Evolutionary conservation across 371 early-diverging fungal genomes (phyloP).

Genomic region (Blyttiomyces sp.): DNA sequence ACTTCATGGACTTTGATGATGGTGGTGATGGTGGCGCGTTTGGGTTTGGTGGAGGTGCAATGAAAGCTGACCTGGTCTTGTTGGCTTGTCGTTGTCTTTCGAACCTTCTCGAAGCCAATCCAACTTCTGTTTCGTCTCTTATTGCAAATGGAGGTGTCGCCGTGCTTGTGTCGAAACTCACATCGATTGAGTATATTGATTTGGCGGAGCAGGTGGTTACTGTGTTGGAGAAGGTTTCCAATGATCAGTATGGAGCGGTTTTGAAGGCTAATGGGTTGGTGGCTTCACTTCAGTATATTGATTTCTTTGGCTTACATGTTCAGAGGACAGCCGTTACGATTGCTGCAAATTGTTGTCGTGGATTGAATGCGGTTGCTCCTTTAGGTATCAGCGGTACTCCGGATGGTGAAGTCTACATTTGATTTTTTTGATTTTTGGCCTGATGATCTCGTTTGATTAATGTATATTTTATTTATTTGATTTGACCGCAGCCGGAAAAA

Average conservation of each 20-base stretch:
- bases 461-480: no score
- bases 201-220: conserved; percentile 83
- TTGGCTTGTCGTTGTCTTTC: conserved; percentile 84
- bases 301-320: conserved; percentile 83
- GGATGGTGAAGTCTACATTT: no score
- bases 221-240: conserved; percentile 69
- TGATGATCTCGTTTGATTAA: no score
- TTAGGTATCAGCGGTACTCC: no score
- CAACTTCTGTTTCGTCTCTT: conserved; percentile 61
- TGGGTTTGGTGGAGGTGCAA: conserved; percentile 23
- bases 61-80: conserved; percentile 68
- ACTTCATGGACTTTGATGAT: conserved; percentile 25
- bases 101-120: conserved; percentile 86
- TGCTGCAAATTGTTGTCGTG: conserved; percentile 74
- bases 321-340: conserved; percentile 81
- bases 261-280: conserved; percentile 74
- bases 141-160: conserved; percentile 65
- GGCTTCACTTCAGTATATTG: conserved; percentile 80
- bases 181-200: conserved; percentile 85
- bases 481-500: not conserved
- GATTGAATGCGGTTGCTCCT: no score
- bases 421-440: not conserved
- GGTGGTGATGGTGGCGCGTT: conserved; percentile 9
- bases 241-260: conserved; percentile 69
- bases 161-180: conserved; percentile 71